Evolutionary conservation across 2,329 filamentous ascomycete species (phyloP).

Genomic region (Orbilia javanica): DNA sequence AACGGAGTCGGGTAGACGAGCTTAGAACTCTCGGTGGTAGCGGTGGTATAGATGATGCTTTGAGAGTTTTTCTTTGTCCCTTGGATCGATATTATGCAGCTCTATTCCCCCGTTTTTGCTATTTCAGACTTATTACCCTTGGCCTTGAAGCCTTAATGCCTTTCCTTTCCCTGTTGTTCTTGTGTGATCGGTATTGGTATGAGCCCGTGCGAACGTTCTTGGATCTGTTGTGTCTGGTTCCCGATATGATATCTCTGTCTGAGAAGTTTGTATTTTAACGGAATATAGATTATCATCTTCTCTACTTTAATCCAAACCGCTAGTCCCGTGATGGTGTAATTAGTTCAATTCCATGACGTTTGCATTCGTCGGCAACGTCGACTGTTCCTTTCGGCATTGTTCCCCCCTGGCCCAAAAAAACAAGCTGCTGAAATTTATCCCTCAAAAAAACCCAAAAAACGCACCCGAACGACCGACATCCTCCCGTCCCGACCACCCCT

Average conservation of each 20-base stretch:
- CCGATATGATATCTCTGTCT: not conserved
- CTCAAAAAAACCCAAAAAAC: constrained; percentile 37
- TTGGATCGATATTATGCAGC: constrained; percentile 17
- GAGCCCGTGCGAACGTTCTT: constrained; percentile 14
- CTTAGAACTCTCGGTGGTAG: constrained; percentile 18
- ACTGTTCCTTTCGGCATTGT: constrained; percentile 9
- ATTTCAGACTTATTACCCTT: constrained; percentile 62
- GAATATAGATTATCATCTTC: constrained; percentile 27
- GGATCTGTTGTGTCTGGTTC: not conserved
- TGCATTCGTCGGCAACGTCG: constrained; percentile 30
- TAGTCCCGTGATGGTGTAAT: not conserved
- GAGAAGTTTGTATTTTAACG: constrained; percentile 24
- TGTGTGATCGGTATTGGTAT: constrained; percentile 56
- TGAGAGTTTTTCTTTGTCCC: constrained; percentile 61
- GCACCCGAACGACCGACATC: constrained; percentile 19
- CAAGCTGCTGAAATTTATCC: constrained; percentile 54
- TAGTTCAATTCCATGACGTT: constrained; percentile 27
- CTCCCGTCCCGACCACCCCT: constrained; percentile 1
- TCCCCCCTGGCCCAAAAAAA: not conserved
- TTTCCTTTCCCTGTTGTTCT: constrained; percentile 61
- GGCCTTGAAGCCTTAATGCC: constrained; percentile 59
- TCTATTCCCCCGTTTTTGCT: constrained; percentile 63
- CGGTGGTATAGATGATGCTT: constrained; percentile 62
- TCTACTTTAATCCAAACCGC: not conserved
- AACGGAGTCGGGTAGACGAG: constrained; percentile 20